These are phyloP conservation scores for Graphilbum sp. DNA, from an alignment of 2,329 filamentous ascomycete genomes.

Conservation along the genomic window DNA sequence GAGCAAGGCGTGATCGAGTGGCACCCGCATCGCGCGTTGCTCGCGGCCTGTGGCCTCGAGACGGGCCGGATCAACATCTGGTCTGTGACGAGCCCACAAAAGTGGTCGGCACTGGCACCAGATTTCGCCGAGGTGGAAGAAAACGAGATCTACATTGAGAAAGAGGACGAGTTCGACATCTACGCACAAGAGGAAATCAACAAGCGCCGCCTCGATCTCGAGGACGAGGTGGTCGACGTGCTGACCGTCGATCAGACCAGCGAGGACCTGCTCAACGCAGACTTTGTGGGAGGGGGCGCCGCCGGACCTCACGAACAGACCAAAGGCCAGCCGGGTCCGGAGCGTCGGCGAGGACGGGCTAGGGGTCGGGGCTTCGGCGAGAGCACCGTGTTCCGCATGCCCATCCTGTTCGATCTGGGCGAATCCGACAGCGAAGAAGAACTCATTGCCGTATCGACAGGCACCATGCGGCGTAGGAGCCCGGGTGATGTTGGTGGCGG, in stretches of 20 bases:
- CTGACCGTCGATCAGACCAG: conserved; percentile 57
- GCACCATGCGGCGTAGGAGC: conserved; percentile 77
- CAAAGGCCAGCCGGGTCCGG: not conserved
- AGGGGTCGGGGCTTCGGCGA: not conserved
- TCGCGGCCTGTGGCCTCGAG: conserved; percentile 85
- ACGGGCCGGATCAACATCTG: conserved; percentile 89
- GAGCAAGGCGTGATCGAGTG: conserved; percentile 95
- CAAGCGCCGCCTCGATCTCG: conserved; percentile 72
- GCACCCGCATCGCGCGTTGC: conserved; percentile 76
- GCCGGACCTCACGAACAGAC: not conserved
- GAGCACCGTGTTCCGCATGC: conserved; percentile 62
- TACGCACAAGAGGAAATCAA: conserved; percentile 90
- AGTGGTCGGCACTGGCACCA: conserved; percentile 91
- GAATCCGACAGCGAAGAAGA: conserved; percentile 96
- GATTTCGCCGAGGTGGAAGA: conserved; percentile 97
- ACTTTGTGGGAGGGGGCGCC: not conserved
- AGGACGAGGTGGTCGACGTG: conserved; percentile 89
- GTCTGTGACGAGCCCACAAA: conserved; percentile 87
- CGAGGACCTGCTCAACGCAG: conserved; percentile 26
- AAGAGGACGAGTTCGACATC: conserved; percentile 95
- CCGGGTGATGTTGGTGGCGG: conserved; percentile 51
- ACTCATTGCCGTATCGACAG: conserved; percentile 48
- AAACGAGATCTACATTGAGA: conserved; percentile 91
- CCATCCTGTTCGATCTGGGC: conserved; percentile 79
- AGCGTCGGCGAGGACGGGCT: not conserved